Evolutionary conservation across 1,284 basidiomycete species (phyloP).

Genomic region (Xanthoconium separans): DNA sequence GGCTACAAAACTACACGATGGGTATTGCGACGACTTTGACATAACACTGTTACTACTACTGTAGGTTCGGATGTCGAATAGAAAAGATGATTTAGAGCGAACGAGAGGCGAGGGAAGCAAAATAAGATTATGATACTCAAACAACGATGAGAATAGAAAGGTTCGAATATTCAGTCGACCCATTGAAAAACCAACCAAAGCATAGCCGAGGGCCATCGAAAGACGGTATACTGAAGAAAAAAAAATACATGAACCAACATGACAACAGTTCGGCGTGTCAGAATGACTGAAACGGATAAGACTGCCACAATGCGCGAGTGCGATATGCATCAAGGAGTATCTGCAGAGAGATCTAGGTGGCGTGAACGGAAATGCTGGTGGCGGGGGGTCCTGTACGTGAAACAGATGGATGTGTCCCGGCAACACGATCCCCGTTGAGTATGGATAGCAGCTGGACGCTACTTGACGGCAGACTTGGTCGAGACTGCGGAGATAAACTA

Average conservation of each 20-base stretch:
- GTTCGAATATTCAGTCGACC: slow-evolving; percentile 26
- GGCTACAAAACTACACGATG: slow-evolving; percentile 38
- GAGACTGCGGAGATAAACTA: slow-evolving; percentile 13
- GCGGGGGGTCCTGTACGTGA: slow-evolving; percentile 10
- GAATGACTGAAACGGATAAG: slow-evolving; percentile 4
- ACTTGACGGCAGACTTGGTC: slow-evolving; percentile 23
- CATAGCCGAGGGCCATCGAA: slow-evolving; percentile 20
- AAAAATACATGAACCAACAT: slow-evolving; percentile 16
- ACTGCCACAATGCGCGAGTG: slow-evolving; percentile 1
- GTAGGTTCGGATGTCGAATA: slow-evolving; percentile 23
- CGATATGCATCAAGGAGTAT: slow-evolving; percentile 15
- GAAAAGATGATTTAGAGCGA: slow-evolving; percentile 13
- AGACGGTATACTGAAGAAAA: slow-evolving; percentile 8
- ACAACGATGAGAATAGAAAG: slow-evolving; percentile 21
- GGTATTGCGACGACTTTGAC: slow-evolving; percentile 32
- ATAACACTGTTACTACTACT: slow-evolving; percentile 35
- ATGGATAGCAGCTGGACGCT: slow-evolving; percentile 36
- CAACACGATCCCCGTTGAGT: slow-evolving; percentile 32
- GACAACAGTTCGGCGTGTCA: slow-evolving; percentile 2
- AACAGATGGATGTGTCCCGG: slow-evolving; percentile 9
- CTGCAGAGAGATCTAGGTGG: slow-evolving; percentile 24
- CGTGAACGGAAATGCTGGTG: slow-evolving; percentile 18
- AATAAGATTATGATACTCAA: slow-evolving; percentile 35
- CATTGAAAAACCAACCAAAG: slow-evolving; percentile 22
- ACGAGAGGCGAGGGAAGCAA: slow-evolving; percentile 21